Base-by-base conservation (phyloP, 129 eudicot species). In the Mikania micrantha region DNA sequence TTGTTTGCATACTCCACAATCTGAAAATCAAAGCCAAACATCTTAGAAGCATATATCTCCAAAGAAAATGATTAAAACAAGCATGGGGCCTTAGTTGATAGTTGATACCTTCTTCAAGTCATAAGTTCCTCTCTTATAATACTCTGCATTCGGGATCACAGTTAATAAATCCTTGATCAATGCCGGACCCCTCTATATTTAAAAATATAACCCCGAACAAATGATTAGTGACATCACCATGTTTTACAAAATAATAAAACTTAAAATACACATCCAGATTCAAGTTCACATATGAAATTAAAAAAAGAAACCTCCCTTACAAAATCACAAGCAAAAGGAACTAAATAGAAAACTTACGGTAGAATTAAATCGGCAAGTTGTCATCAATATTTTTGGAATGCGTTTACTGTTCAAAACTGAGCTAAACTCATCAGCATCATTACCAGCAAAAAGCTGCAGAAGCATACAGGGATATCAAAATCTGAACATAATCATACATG, bases 81-180 rank as follows among this genome's bases (percentile, higher is more conserved):
- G 42, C 3, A 21, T 34, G 1, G n/a, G 13, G 41, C 24, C 44
- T 10, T 53, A 7, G 9, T n/a, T 6, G 31, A 44, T 53, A 7
- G 9, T n/a, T 6, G 31, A 44, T 57, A 88, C 98, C 91, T 88
- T 92, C 72, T 92, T 92, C 67, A 92, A 81, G 76, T 92, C 98
- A 77, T 92, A 92, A 21, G 98, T 92, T 78, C 98, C 98, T 86
- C 98, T 82, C 74, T 88, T 92, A 70, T 84, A 82, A 77, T 86
- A 88, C 40, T 78, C 79, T 22, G 98, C 75, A 75, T 92, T 92
- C 2, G 98, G 98, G 52, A 92, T 84, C 58, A 88, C 82, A 39
- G 88, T 69, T 4, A 88, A 79, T 41, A 92, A 71, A 76, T 92
- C 98, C 10, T 79, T 64, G 42, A 92, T 92, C 78, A 92, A 82